Base-by-base conservation (phyloP, 371 early-diverging fungal species). In the Rhizopus sp. region DNA sequence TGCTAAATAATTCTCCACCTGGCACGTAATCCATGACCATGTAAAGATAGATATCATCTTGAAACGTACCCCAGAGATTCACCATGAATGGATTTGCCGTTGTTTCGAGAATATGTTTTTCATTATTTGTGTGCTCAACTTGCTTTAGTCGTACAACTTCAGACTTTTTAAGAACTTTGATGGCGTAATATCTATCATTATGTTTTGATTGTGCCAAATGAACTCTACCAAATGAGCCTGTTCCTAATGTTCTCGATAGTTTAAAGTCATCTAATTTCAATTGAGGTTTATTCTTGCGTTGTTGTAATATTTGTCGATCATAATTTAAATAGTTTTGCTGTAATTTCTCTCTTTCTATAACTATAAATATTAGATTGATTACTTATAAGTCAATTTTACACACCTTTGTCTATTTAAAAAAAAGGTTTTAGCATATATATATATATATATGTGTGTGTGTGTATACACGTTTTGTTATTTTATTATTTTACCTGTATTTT, bases 211-310 rank as follows among this genome's bases (percentile, higher is more conserved):
- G 96, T 74, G 12, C 95, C 93, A 82, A 94, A 94, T 35, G 96
- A 89, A 48, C 98, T 94, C 29, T 93, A 30, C 99, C 99, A 84
- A 99, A 99, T 3, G 99, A 96, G 12, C 99, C 99, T 0, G 98
- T 97, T 4, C 99, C 99, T 32, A 99, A 62, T 32, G 93, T 93
- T 30, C 91, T 83, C 51, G 83, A 77, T 51, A 91, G 73, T 53
- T 82, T 79, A 53, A 90, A 91, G 57, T 90, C 88, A 16, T 80
- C 75, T 42, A 91, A 66, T 57, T 79, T 80, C 33, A 89, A 78
- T 52, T 87, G 86, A 50, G 83, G 80, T 38, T 29, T 17, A 23
- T 46, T 46, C n/a, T 54, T 56, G 10, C 69, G 57, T 32, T 63
- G 68, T 29, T 57, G 54, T 32, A 66, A 40, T 16, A 66, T 61